These are phyloP conservation scores for Russula dissimulans DNA, from an alignment of 768 basidiomycete species.

Conservation along the genomic window DNA sequence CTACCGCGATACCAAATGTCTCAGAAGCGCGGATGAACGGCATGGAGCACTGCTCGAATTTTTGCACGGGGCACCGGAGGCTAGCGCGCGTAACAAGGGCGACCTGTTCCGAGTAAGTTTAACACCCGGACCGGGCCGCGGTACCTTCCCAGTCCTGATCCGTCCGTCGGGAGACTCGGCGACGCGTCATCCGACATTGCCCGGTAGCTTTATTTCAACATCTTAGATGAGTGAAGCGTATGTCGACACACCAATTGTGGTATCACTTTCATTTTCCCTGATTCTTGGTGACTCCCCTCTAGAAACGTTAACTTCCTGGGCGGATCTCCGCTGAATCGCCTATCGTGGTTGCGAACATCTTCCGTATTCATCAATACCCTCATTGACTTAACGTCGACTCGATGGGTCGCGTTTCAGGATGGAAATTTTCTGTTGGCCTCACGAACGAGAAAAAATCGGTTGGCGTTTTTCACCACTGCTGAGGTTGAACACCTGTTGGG, in stretches of 20 bases:
- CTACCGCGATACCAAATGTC: background rate
- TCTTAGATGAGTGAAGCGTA: slow-evolving; percentile 18
- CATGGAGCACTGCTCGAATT: background rate
- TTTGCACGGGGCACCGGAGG: background rate
- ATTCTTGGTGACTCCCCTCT: slow-evolving; percentile 6
- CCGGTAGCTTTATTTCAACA: too few species aligned
- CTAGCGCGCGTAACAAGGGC: background rate
- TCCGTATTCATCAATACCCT: slow-evolving; percentile 69
- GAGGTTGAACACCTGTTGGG: slow-evolving; percentile 63
- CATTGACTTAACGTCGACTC: slow-evolving; percentile 45
- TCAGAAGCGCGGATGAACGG: background rate
- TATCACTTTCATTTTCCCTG: slow-evolving; percentile 5
- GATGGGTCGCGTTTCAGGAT: slow-evolving; percentile 71
- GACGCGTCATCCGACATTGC: too few species aligned
- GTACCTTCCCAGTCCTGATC: background rate
- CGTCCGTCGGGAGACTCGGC: slow-evolving; percentile 1
- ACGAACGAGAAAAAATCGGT: slow-evolving; percentile 26
- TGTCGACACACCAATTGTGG: slow-evolving; percentile 5
- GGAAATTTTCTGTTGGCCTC: slow-evolving; percentile 57
- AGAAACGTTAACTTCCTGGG: slow-evolving; percentile 43
- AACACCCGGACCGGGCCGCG: slow-evolving; percentile 5
- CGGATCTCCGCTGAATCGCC: slow-evolving; percentile 68
- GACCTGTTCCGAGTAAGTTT: slow-evolving; percentile 2
- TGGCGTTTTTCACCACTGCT: slow-evolving; percentile 49
- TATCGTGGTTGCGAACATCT: slow-evolving; percentile 74